Evolutionary conservation across 139 green algal species (phyloP), one percentile per base, ranked within the genome.

Genomic region (Chlamydomonas incerta): DNA sequence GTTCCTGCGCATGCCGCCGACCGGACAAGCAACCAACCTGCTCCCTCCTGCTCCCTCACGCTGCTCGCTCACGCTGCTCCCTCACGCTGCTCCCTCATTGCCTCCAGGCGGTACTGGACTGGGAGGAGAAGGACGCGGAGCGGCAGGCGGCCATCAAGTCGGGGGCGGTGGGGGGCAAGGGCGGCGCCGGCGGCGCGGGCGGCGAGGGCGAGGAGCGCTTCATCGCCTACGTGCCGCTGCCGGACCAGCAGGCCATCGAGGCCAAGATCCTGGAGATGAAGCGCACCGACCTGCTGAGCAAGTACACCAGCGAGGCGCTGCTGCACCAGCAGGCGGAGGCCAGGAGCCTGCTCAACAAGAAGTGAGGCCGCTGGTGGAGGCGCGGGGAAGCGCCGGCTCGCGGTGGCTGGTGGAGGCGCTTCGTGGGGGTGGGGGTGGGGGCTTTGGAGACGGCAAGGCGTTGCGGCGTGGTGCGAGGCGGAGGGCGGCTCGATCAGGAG

Each of bases 181-280:
- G 21, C 24, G 83, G 73, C 34, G 79, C 68, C n/a, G 73, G 29
- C 87, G 90, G 23, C 79, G 89, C 66, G 81, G 87, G 34, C 6
- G 86, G 73, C 31, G 88, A 68, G 24, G 82, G 67, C 52, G 76
- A 47, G 35, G 68, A 47, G 29, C 91, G 95, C 88, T 99, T 97
- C 90, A 93, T 98, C 37, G 95, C 97, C 1, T 98, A 98, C 83
- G 97, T 99, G 71, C 94, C 97, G 21, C 90, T 99, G 71, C 97
- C 97, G 0, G 97, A 99, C 68, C 87, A 97, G 66, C 94, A 96
- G 74, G 94, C 97, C 70, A 99, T 99, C 80, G 97, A 99, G 94
- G 74, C 87, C 60, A 90, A 91, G 37, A 94, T 99, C 65, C 80
- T 99, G 82, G 90, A 97, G 80, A 97, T 96, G 91, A 99, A 99